phyloP scores from a whole-genome alignment of 257 asterid genomes.

The Solanum medicagineum region DNA sequence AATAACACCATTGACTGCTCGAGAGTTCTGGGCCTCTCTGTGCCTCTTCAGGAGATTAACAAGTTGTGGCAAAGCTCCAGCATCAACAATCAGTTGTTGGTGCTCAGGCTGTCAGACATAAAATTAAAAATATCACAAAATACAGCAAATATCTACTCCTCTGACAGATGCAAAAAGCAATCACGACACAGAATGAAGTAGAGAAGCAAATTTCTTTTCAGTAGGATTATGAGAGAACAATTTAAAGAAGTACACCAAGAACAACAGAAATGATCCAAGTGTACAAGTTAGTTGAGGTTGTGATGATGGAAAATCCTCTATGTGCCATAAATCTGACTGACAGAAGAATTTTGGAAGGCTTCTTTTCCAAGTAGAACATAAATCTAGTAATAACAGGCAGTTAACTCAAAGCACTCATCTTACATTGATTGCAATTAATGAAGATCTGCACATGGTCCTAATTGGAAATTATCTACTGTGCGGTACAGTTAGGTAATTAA shows the following conservation, averaged over 20 bases:
- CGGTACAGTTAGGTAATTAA: not conserved
- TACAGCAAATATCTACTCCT: not conserved
- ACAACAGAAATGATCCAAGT: not conserved
- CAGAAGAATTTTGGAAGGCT: not conserved
- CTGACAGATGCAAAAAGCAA: not conserved
- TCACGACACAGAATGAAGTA: not conserved
- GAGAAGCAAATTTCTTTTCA: not conserved
- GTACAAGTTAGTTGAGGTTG: not conserved
- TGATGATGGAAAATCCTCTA: not conserved
- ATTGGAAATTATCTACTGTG: not conserved
- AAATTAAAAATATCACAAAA: not conserved
- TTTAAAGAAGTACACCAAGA: not conserved
- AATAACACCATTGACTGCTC: slow-evolving; percentile 75
- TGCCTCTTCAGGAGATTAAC: slow-evolving; percentile 76
- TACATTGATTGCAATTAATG: not conserved
- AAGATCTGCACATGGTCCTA: not conserved
- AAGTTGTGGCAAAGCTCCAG: slow-evolving; percentile 93
- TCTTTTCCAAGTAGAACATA: not conserved
- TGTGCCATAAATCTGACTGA: not conserved
- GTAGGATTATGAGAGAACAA: not conserved
- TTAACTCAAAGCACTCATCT: not conserved
- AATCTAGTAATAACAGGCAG: not conserved
- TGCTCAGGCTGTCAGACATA: slow-evolving; percentile 76
- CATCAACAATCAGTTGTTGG: slow-evolving; percentile 92
- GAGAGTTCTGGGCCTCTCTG: slow-evolving; percentile 43